Conservation (phyloP, 2,329 filamentous ascomycete species). For the Aspergillus caelatus region DNA sequence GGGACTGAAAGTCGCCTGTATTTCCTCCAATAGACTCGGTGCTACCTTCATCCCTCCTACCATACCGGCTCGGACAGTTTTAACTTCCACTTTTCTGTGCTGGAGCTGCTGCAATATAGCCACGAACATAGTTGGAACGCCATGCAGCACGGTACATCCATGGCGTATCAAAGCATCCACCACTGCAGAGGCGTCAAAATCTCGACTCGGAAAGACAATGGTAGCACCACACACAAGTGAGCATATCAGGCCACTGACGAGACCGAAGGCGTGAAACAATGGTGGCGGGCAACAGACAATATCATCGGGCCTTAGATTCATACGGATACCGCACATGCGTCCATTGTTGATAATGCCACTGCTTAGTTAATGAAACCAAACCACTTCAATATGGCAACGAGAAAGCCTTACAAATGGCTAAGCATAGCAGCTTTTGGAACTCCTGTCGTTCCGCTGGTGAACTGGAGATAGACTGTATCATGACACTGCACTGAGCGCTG, state of each 20-base stretch:
- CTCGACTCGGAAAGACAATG: conserved; percentile 65
- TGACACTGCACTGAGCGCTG: not conserved
- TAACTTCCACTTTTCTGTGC: not conserved
- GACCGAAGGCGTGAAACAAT: conserved; percentile 77
- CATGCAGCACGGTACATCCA: conserved; percentile 69
- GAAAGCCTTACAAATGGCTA: conserved; percentile 61
- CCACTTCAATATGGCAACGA: not conserved
- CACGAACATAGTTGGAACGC: conserved; percentile 77
- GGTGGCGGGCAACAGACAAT: conserved; percentile 74
- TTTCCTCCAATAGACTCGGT: not conserved
- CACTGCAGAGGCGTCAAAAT: conserved; percentile 60
- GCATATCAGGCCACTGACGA: conserved; percentile 70
- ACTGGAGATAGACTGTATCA: conserved; percentile 51
- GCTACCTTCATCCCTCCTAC: conserved; percentile 4
- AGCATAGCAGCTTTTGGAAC: conserved; percentile 69
- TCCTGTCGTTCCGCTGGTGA: conserved; percentile 68
- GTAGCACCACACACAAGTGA: conserved; percentile 68
- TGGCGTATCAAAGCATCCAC: conserved; percentile 64
- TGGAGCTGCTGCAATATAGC: conserved; percentile 44
- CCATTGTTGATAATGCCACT: not conserved
- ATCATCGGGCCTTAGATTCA: conserved; percentile 63
- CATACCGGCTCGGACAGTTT: conserved; percentile 7
- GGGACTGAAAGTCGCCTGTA: conserved; percentile 2
- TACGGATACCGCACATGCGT: conserved; percentile 61
- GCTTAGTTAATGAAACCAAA: not conserved